phyloP scores from a whole-genome alignment of 1,284 basidiomycete species.

The Cryptococcus wingfieldii region DNA sequence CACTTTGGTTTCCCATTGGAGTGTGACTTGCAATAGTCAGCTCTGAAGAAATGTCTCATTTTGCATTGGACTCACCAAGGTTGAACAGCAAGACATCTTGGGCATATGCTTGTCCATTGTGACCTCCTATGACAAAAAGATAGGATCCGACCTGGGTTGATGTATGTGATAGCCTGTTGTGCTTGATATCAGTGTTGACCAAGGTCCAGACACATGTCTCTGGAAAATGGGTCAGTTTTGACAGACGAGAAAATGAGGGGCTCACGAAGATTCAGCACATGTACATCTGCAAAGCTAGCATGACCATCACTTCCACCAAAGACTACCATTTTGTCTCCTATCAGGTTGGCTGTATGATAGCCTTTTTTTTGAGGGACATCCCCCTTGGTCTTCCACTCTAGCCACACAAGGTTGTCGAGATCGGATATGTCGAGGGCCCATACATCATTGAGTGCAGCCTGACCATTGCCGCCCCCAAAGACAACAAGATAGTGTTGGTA shows the following conservation, averaged over 20 bases:
- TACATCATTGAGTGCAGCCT: conserved; percentile 80
- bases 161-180: conserved; percentile 77
- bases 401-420: conserved; percentile 46
- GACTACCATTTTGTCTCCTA: conserved; percentile 62
- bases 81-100: conserved; percentile 80
- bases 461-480: conserved; percentile 88
- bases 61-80: conserved; percentile 58
- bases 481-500: conserved; percentile 72
- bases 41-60: neutral
- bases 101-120: conserved; percentile 73
- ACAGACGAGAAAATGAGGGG: conserved; percentile 8
- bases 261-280: conserved; percentile 77
- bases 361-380: conserved; percentile 61
- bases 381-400: conserved; percentile 52
- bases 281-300: conserved; percentile 75
- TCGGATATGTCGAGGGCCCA: conserved; percentile 69
- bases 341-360: conserved; percentile 84
- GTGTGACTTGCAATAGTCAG: conserved; percentile 54
- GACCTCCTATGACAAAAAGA: conserved; percentile 82
- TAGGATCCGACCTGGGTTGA: conserved; percentile 90
- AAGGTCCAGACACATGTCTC: conserved; percentile 69
- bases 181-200: conserved; percentile 56
- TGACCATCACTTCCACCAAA: conserved; percentile 52
- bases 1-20: conserved; percentile 61
- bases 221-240: conserved; percentile 33